Base-by-base conservation (phyloP, 345 rosid genomes). In the Lepidium aucheri region DNA sequence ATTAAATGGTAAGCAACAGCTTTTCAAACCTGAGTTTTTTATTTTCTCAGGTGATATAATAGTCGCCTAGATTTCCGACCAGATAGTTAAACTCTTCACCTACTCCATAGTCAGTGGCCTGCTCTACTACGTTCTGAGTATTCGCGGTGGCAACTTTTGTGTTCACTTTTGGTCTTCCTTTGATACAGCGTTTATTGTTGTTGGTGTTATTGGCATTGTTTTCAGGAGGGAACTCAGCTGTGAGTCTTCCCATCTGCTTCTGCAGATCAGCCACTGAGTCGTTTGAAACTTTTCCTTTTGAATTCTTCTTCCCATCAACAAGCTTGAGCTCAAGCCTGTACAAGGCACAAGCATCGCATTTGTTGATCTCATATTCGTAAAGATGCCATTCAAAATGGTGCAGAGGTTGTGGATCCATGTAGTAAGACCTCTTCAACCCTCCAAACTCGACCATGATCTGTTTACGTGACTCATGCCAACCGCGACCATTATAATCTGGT, bases 381-480 rank as follows among this genome's bases (percentile, higher is more conserved):
- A 95, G 95, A 68, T 95, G 99, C 99, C 95, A 95, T 69, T 91
- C 97, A 18, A 87, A 84, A 65, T 85, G 82, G 77, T 83, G 82
- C 42, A 86, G 83, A 60, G 99, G 99, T 67, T 95, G 97, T 28
- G 99, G 97, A 70, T 95, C 99, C 99, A 95, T 95, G 79, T 95
- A 91, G 64, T 95, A 91, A 9, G 99, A 95, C 78, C 99, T 85
- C 81, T 94, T 94, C 64, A 90, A 81, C 60, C 96, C 99, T 18
- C 87, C 88, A 68, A 75, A 85, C 71, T 94, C 99, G 68, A 76
- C 86, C 99, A 94, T 90, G 75, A 91, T 83, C 81, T 91, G 97
- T 76, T 94, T 88, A 75, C 97, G 83, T 9, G 99, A 94, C 81
- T 95, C 99, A 43, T 94, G 99, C 97, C 97, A 94, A 22, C 99